Base-by-base conservation (phyloP, 306 rosid genomes). In the Oemleria cerasiformis region DNA sequence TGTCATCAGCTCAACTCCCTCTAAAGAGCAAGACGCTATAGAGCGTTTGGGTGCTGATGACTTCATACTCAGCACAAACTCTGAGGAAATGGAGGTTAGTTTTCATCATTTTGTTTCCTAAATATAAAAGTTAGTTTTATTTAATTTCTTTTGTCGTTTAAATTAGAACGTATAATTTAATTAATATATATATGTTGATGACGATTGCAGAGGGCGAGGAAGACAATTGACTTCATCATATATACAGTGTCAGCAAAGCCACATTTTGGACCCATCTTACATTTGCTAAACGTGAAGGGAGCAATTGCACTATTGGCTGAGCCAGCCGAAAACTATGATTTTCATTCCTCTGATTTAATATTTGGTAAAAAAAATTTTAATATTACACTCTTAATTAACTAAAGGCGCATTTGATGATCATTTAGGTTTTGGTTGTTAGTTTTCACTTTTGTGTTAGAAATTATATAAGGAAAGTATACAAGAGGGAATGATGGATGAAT, bases 1-100 rank as follows among this genome's bases (percentile, higher is more conserved):
- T 2, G 96, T 90, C 8, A 88, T 90, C 4, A 90, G 96, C 84
- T 79, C 87, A 57, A 84, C 93, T 48, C 88, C 93, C 0, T 81
- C 88, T 34, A 90, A 90, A 85, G 80, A 88, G 58, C 5, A 72
- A 0, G 94, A 90, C 64, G 96, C 96, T 4, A 84, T 73, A 76
- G 44, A 74, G 0, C 83, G 76, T 25, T 76, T 90, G 63, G 94
- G 96, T 11, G 90, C 93, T 0, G 94, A 90, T 63, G 78, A 88
- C 34, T 90, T 90, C 74, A 61, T 90, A 0, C 43, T 88, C 64
- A 88, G 96, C 80, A 67, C 83, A n/a, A 78, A 88, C 36, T 65
- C 78, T 17, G n/a, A 77, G 1, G 84, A 84, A 54, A 78, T 88
- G 86, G 82, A 87, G 86, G 87, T 86, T 14, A 14, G 5, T 7